phyloP scores from a whole-genome alignment of 2,329 filamentous ascomycete species.

The Alternaria hordeiaustralica region DNA sequence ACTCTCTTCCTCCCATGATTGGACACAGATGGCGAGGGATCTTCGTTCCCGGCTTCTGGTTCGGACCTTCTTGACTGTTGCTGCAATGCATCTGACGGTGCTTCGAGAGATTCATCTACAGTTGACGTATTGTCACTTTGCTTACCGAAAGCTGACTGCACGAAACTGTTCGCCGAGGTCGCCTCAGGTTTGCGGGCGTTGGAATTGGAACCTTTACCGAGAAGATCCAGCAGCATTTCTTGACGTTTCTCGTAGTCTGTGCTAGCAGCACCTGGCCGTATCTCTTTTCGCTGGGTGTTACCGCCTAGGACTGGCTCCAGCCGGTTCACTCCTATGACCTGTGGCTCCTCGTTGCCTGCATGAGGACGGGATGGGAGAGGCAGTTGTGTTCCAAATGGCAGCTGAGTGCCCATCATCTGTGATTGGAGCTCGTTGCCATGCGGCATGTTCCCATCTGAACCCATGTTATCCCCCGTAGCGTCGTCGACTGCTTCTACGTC shows the following conservation, averaged over 20 bases:
- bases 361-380: constrained; percentile 10
- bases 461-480: constrained; percentile 11
- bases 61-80: neutral
- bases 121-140: neutral
- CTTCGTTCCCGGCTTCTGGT: neutral
- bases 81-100: neutral
- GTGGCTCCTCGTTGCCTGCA: constrained; percentile 5
- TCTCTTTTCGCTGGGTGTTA: constrained; percentile 21
- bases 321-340: constrained; percentile 18
- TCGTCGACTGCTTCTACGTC: constrained; percentile 11
- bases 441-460: neutral
- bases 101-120: neutral
- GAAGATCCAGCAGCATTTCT: neutral
- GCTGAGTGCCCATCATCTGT: constrained; percentile 29
- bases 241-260: neutral
- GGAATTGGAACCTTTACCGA: neutral
- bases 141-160: neutral
- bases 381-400: constrained; percentile 31
- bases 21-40: neutral
- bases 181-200: neutral
- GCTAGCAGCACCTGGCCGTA: constrained; percentile 9
- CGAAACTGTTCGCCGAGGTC: neutral
- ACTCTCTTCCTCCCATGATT: neutral
- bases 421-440: constrained; percentile 12
- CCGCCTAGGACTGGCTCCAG: constrained; percentile 31